phyloP scores from a whole-genome alignment of 2,329 filamentous ascomycete genomes.

The Mycosphaerelloides madeirae region DNA sequence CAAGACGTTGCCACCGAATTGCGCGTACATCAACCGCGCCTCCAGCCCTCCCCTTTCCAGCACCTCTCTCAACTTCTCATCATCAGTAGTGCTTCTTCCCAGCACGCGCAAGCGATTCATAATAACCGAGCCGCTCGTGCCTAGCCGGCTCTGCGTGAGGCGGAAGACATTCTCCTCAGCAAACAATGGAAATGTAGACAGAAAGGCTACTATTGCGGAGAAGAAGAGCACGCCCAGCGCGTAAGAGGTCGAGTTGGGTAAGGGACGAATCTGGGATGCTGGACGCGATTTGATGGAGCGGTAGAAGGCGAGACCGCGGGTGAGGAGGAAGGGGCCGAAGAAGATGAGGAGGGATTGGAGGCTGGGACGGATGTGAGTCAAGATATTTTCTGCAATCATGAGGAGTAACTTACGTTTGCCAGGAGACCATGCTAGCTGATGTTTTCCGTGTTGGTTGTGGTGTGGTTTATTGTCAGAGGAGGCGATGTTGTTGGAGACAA shows the following conservation, averaged over 20 bases:
- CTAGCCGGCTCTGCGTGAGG: constrained; percentile 72
- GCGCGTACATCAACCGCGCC: constrained; percentile 74
- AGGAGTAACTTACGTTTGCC: constrained; percentile 2
- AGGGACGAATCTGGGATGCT: constrained; percentile 42
- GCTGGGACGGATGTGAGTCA: constrained; percentile 22
- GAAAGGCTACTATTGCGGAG: constrained; percentile 49
- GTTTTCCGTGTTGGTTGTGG: no score
- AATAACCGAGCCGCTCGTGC: constrained; percentile 78
- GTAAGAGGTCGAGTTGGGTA: constrained; percentile 52
- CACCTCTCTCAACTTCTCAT: constrained; percentile 62
- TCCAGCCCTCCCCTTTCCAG: constrained; percentile 60
- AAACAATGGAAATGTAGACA: constrained; percentile 63
- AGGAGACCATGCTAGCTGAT: neutral
- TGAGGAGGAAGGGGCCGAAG: constrained; percentile 67
- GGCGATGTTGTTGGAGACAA: no score
- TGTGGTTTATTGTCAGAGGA: no score
- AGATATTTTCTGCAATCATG: neutral
- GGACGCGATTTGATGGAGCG: constrained; percentile 47
- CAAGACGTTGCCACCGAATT: constrained; percentile 71
- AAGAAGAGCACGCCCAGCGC: constrained; percentile 58
- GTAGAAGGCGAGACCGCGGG: constrained; percentile 62
- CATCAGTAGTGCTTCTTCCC: constrained; percentile 55
- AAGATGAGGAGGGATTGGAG: constrained; percentile 46
- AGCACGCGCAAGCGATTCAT: constrained; percentile 67
- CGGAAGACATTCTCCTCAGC: constrained; percentile 77